Evolutionary conservation across 148 eudicot genomes (phyloP), one percentile per base, ranked within the genome.

Genomic region (Oxyria digyna): DNA sequence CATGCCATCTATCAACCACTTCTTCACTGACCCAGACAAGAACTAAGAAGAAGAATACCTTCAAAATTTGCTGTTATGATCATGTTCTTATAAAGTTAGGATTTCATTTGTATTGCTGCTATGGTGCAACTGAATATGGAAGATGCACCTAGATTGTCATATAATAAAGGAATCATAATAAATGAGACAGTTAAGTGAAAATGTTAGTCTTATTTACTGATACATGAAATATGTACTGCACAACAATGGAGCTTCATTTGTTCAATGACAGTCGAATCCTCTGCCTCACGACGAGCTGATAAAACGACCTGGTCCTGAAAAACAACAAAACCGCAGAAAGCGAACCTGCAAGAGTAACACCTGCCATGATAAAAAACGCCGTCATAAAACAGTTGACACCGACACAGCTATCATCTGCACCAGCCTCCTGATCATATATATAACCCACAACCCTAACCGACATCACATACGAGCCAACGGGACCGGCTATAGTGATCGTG

Each of bases 381-480:
- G 78, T 55, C 85, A 72, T 80, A 63, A 87, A 87, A 68, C 91
- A 90, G 23, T 75, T 77, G 3, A 75, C 81, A 18, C 96, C 91
- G 0, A 63, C 62, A 70, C 96, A 85, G 3, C 74, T 26, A 31
- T 81, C 71, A 18, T 78, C 83, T 6, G 42, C 68, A 0, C 84
- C 70, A 27, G 82, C 80, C 70, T 87, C 82, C 70, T 74, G 81
- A 62, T 90, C 97, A 35, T 90, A 87, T 38, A 87, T 73, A 55
- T 73, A 71, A 31, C 98, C 98, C 26, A 90, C 84, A n/a, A 89
- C 95, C 75, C 81, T 68, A 0, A 93, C 91, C 18, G 98, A 93
- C 23, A 89, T 63, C 43, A 89, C 29, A 68, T 84, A 89, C 40
- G 98, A 86, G 43, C 98, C 96, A 8, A 89, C 65, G 14, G 96